Evolutionary conservation across 2,329 filamentous ascomycete species (phyloP).

Genomic region (Alternaria panax): DNA sequence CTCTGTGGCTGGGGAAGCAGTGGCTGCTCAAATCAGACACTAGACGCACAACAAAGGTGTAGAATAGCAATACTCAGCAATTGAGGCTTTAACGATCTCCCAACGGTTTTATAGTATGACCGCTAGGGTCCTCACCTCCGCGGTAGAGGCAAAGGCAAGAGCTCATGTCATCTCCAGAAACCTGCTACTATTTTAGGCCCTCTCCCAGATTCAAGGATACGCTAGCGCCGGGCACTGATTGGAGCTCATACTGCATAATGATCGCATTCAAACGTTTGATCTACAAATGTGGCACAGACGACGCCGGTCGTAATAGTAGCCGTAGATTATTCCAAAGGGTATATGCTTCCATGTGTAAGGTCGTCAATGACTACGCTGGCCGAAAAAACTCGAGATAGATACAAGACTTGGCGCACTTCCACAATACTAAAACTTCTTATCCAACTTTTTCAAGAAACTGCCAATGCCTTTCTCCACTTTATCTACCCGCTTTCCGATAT

Average conservation of each 20-base stretch:
- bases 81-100: not conserved
- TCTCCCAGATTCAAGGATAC: conserved; percentile 16
- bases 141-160: conserved; percentile 12
- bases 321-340: not conserved
- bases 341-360: not conserved
- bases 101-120: not conserved
- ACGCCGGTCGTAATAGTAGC: not conserved
- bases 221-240: conserved; percentile 28
- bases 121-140: conserved; percentile 21
- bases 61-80: not conserved
- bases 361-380: conserved; percentile 20
- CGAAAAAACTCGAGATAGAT: conserved; percentile 15
- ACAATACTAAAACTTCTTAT: conserved; percentile 69
- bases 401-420: conserved; percentile 3
- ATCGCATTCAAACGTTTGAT: conserved; percentile 21
- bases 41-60: not conserved
- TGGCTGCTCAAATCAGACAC: not conserved
- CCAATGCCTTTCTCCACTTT: conserved; percentile 74
- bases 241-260: conserved; percentile 15
- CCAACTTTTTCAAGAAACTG: conserved; percentile 77
- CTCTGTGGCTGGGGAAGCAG: conserved; percentile 26
- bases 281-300: conserved; percentile 13
- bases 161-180: conserved; percentile 24
- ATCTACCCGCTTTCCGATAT: conserved; percentile 70
- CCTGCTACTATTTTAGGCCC: conserved; percentile 36